Evolutionary conservation across 1,284 basidiomycete genomes (phyloP).

Genomic region (Neotropicomus parvogracilis): DNA sequence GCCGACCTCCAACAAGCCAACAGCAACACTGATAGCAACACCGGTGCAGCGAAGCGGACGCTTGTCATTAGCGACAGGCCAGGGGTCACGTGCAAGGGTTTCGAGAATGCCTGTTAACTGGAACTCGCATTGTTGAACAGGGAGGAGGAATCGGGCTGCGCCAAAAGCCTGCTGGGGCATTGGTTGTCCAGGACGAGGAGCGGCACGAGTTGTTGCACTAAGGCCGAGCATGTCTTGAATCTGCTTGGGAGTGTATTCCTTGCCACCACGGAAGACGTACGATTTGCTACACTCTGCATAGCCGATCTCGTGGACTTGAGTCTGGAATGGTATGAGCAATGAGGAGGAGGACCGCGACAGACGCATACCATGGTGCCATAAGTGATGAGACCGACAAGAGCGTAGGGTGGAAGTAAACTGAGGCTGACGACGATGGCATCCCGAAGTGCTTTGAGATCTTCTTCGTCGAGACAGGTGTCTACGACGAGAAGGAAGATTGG

Average conservation of each 20-base stretch:
- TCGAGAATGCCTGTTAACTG: conserved; percentile 95
- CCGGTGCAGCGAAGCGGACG: conserved; percentile 95
- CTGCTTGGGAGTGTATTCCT: conserved; percentile 95
- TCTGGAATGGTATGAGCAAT: conserved; percentile 43
- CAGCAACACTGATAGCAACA: conserved; percentile 90
- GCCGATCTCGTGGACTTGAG: conserved; percentile 98
- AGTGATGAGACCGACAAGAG: conserved; percentile 93
- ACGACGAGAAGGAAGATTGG: conserved; percentile 97
- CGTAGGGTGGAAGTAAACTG: conserved; percentile 89
- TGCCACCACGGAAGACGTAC: conserved; percentile 98
- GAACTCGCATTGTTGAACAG: conserved; percentile 93
- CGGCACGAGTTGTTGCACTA: conserved; percentile 66
- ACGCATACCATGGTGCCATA: conserved; percentile 89
- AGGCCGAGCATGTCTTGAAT: conserved; percentile 99
- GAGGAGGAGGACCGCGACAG: background rate
- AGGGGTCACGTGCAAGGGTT: conserved; percentile 87
- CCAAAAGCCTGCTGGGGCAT: conserved; percentile 82
- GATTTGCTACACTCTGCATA: conserved; percentile 97
- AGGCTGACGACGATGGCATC: conserved; percentile 93
- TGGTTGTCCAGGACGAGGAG: conserved; percentile 82
- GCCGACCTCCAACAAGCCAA: conserved; percentile 86
- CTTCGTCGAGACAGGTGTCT: conserved; percentile 95
- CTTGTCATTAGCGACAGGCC: conserved; percentile 96
- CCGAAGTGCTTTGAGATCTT: conserved; percentile 91
- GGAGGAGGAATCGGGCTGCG: conserved; percentile 91